Percentiles rank a stretch among this genome's conserved stretches.
Evolutionary conservation across 495 filamentous ascomycete species (phyloP).

Genomic region (Hypoxylon perforatum): DNA sequence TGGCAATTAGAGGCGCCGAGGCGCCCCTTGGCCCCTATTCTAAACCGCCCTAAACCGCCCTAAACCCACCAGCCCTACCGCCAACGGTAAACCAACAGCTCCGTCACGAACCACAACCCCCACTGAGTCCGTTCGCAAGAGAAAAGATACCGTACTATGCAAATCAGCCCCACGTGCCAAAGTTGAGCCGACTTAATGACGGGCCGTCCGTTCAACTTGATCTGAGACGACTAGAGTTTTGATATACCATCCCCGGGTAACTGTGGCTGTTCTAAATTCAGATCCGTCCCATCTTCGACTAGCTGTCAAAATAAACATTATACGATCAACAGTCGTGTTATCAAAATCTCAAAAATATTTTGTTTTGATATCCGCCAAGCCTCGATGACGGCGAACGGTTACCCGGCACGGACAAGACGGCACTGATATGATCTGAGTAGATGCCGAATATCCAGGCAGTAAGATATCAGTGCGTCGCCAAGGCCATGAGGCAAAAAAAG

Average conservation of each 20-base stretch:
- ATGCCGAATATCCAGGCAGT: slow-evolving; percentile 10
- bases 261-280: slow-evolving; percentile 3
- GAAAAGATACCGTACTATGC: too few relatives aligned
- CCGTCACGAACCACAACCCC: too few relatives aligned
- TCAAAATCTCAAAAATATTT: background rate
- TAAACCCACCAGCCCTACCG: too few relatives aligned
- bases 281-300: slow-evolving; percentile 15
- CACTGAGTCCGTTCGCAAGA: too few relatives aligned
- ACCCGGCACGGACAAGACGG: slow-evolving; percentile 25
- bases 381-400: slow-evolving; percentile 5
- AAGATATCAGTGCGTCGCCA: slow-evolving; percentile 16
- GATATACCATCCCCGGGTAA: slow-evolving; percentile 2
- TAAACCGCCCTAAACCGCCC: background rate
- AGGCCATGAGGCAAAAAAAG: slow-evolving; percentile 12
- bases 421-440: slow-evolving; percentile 10
- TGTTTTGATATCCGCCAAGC: too few relatives aligned
- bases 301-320: background rate
- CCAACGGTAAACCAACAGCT: too few relatives aligned
- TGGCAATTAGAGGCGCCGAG: background rate
- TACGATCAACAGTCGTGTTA: background rate
- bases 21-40: slow-evolving; percentile 12
- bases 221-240: slow-evolving; percentile 1
- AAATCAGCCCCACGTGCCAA: too few relatives aligned
- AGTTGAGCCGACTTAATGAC: too few relatives aligned
- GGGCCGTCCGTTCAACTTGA: too few relatives aligned